These are phyloP conservation scores for Aspergillus conjunctus DNA, from an alignment of 495 filamentous ascomycete genomes.

Conservation along the genomic window DNA sequence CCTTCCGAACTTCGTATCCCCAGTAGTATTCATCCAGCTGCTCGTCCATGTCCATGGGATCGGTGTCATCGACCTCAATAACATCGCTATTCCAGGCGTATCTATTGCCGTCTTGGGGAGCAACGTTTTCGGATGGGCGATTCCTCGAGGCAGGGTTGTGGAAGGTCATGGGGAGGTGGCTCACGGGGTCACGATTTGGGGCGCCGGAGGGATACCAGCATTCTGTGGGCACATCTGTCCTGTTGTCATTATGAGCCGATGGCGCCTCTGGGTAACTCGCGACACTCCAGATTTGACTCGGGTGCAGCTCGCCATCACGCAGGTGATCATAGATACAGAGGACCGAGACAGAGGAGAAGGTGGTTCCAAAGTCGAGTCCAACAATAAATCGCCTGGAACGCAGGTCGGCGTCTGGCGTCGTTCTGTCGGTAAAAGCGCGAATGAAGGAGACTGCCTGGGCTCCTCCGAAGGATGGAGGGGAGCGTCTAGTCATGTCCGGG, in stretches of 20 bases:
- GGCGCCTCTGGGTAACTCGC: conserved; percentile 4
- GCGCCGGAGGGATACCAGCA: conserved; percentile 2
- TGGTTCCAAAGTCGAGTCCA: conserved; percentile 12
- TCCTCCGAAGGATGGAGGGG: too few species aligned
- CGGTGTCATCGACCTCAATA: neutral
- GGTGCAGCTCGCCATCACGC: neutral
- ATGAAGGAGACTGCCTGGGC: neutral
- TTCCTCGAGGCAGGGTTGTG: neutral
- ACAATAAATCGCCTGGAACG: neutral
- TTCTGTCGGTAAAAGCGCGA: neutral
- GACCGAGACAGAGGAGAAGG: conserved; percentile 7
- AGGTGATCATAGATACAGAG: neutral
- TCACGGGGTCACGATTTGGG: neutral
- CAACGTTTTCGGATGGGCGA: neutral
- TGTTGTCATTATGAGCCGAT: neutral
- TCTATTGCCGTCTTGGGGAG: too few species aligned
- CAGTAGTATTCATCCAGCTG: conserved; percentile 3
- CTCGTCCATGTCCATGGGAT: neutral
- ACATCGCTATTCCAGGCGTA: neutral
- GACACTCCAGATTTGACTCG: neutral
- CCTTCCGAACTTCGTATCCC: conserved; percentile 3
- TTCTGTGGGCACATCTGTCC: conserved; percentile 4
- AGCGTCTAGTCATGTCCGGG: neutral
- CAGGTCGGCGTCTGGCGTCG: neutral
- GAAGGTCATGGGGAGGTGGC: neutral